These are phyloP conservation scores for Gentiana dahurica DNA, from an alignment of 257 asterid species.

Conservation along the genomic window DNA sequence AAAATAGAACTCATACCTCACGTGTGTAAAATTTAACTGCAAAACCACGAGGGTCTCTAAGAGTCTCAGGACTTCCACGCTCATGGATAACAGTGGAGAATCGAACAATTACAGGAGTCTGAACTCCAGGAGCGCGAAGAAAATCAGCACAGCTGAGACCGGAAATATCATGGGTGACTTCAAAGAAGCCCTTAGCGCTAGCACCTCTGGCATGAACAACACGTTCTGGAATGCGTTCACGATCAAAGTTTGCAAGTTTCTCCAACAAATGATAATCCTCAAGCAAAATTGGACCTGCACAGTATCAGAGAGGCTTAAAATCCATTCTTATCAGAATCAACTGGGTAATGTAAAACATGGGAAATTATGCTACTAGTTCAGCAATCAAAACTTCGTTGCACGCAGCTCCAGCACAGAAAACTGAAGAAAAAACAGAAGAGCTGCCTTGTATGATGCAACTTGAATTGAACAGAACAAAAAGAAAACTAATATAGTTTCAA, in stretches of 20 bases:
- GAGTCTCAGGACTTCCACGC: constrained; percentile 97
- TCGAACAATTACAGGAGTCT: constrained; percentile 82
- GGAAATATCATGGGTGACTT: constrained; percentile 87
- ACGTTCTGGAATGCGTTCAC: constrained; percentile 94
- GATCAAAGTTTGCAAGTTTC: constrained; percentile 79
- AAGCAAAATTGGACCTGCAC: constrained; percentile 79
- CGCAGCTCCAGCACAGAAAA: not conserved
- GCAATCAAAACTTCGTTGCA: not conserved
- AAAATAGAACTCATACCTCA: constrained; percentile 23
- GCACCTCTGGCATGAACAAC: constrained; percentile 98
- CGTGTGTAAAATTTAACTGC: constrained; percentile 56
- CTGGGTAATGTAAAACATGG: not conserved
- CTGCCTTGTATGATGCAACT: too few species aligned
- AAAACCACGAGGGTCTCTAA: constrained; percentile 91
- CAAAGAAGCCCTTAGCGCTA: constrained; percentile 96
- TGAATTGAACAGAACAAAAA: too few species aligned
- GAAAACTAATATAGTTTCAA: too few species aligned
- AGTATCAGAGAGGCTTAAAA: not conserved
- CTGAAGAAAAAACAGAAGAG: too few species aligned
- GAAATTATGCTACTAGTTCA: not conserved
- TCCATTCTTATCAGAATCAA: not conserved
- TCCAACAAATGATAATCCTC: constrained; percentile 94
- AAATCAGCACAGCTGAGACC: constrained; percentile 90
- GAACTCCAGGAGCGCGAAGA: constrained; percentile 97
- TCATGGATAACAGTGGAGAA: constrained; percentile 97